Base-by-base conservation (phyloP, 2,329 filamentous ascomycete genomes). In the Aspergillus puulaauensis region DNA sequence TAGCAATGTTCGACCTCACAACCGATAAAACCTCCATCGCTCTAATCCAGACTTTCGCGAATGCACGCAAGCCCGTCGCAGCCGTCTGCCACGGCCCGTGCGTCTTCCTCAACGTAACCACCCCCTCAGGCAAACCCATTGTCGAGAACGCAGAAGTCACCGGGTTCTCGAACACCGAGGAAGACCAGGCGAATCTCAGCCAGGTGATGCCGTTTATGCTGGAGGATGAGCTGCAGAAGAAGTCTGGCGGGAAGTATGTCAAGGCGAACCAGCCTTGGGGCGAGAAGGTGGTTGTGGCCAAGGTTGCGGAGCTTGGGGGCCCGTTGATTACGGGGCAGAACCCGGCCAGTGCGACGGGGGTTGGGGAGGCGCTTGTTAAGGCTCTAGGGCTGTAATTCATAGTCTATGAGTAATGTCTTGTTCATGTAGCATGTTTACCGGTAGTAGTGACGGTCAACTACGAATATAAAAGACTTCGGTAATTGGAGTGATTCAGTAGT, bases 1-100 rank as follows among this genome's bases (percentile, higher is more conserved):
- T 27, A 76, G 73, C 79, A 27, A 82, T 82, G 77, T 82, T 80
- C 68, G 80, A 82, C 60, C 78, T 82, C n/a, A 73, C 73, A 37
- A 70, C 67, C 45, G 73, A 80, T 60, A 51, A 70, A 2, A 71
- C 66, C 24, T 79, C 77, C 12, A 73, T 80, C 40, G 62, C 73
- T 6, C 65, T 82, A 8, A 82, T 82, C 66, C 68, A 74, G 31
- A 69, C 79, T 41, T 82, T 82, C 67, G 79, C 77, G 52, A 74
- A 76, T 7, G 73, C 75, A 1, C 75, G 73, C 54, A 82, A 82
- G 63, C 72, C 80, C 59, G 74, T 82, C 17, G 72, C 75, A 0
- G 80, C 80, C 2, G 79, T 81, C 59, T 81, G 79, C 69, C 79
- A 81, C 63, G 79, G 74, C 3, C 77, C 79, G 4, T 73, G 75